Evolutionary conservation across 2,329 filamentous ascomycete species (phyloP).

Genomic region (Fusarium xylarioides): DNA sequence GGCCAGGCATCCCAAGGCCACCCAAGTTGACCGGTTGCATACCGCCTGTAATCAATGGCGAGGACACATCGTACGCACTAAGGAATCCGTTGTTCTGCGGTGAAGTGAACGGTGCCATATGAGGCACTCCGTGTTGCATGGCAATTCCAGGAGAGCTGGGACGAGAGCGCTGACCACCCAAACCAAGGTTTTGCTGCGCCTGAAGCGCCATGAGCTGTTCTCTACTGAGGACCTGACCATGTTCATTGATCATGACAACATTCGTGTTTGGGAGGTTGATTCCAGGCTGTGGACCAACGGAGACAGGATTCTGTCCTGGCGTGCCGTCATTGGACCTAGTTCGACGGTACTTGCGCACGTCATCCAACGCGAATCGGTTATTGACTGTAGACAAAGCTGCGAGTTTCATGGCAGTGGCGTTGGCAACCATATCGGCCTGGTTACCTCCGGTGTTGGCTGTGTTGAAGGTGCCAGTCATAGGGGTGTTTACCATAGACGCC

Average conservation of each 20-base stretch:
- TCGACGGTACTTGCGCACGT: constrained; percentile 95
- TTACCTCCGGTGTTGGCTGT: constrained; percentile 61
- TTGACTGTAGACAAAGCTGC: constrained; percentile 97
- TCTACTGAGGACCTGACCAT: constrained; percentile 84
- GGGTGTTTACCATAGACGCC: constrained; percentile 98
- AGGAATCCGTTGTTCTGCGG: constrained; percentile 96
- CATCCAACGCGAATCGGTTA: constrained; percentile 95
- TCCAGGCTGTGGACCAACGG: constrained; percentile 68
- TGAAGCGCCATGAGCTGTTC: constrained; percentile 88
- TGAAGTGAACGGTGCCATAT: constrained; percentile 78
- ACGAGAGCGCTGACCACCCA: constrained; percentile 79
- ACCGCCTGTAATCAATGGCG: constrained; percentile 74
- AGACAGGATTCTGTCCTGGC: constrained; percentile 70
- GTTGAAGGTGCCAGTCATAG: constrained; percentile 89
- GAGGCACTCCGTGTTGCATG: constrained; percentile 73
- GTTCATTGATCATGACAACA: constrained; percentile 93
- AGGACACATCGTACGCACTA: constrained; percentile 81
- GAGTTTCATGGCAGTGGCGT: constrained; percentile 98
- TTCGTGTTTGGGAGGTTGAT: constrained; percentile 75
- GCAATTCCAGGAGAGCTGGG: constrained; percentile 89
- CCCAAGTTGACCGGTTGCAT: constrained; percentile 76
- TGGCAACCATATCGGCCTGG: constrained; percentile 97
- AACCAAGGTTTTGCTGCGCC: constrained; percentile 68
- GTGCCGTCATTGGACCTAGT: constrained; percentile 84
- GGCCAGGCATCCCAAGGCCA: constrained; percentile 73